Evolutionary conservation across 371 early-diverging fungal genomes (phyloP).

Genomic region (Mortierella sp.): DNA sequence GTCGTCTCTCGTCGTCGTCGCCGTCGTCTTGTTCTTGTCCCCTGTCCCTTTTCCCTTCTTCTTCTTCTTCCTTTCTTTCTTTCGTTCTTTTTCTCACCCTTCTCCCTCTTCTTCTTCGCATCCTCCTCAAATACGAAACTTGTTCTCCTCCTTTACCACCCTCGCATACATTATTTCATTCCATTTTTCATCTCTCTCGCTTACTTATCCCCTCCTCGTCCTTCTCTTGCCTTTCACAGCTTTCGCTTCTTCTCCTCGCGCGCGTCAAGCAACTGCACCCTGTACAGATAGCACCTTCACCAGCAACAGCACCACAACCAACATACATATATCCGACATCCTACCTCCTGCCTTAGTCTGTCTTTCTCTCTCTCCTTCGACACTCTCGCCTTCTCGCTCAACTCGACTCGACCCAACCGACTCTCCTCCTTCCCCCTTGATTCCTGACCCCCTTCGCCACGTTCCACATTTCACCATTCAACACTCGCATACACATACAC

Average conservation of each 20-base stretch:
- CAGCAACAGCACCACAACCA: neutral
- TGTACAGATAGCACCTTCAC: neutral
- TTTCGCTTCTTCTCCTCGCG: neutral
- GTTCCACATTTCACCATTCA: neutral
- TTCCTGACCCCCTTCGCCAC: neutral
- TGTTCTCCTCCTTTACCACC: neutral
- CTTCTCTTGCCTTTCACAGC: neutral
- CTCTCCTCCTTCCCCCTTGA: neutral
- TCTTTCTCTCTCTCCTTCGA: neutral
- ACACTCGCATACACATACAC: neutral
- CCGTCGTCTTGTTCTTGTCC: neutral
- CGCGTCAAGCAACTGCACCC: neutral
- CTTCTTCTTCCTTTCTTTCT: neutral
- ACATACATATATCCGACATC: neutral
- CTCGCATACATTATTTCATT: neutral
- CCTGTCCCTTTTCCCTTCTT: neutral
- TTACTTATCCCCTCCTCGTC: neutral
- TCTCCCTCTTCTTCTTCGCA: neutral
- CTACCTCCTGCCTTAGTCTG: neutral
- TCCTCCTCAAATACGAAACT: slow-evolving; percentile 1
- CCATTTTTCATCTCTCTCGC: neutral
- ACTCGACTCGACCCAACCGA: too few relatives aligned
- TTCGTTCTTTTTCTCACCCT: slow-evolving; percentile 1
- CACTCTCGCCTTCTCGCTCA: too few relatives aligned
- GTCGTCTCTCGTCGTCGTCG: too few relatives aligned